Percentiles rank a stretch among this genome's conserved stretches.
Conservation (phyloP, 768 basidiomycete species). For the Russula virescens region DNA sequence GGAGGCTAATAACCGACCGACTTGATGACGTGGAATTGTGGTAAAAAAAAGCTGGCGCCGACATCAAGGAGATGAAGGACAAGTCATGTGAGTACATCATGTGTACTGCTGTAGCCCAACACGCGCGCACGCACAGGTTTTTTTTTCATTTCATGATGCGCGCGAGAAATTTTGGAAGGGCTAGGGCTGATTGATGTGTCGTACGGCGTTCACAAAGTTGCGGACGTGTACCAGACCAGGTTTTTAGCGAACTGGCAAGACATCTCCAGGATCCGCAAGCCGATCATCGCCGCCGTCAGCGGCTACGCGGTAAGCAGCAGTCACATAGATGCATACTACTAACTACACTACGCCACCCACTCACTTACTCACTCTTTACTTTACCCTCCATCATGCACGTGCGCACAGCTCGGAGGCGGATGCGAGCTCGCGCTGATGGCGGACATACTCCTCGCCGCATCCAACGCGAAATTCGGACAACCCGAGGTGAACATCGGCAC, state of each 20-base stretch:
- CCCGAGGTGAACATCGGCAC: conserved; percentile 95
- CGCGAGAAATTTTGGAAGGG: too few relatives aligned
- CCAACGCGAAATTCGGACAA: conserved; percentile 89
- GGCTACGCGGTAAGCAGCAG: conserved; percentile 88
- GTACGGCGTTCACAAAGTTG: conserved; percentile 40
- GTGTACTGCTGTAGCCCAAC: too few relatives aligned
- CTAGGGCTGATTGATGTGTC: too few relatives aligned
- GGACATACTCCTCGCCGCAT: conserved; percentile 90
- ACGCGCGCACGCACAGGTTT: too few relatives aligned
- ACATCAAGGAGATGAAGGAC: conserved; percentile 99
- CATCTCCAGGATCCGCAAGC: conserved; percentile 73
- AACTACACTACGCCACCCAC: too few relatives aligned
- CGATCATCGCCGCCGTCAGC: conserved; percentile 93
- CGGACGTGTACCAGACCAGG: conserved; percentile 81
- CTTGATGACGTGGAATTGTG: background rate
- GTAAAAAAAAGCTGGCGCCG: conserved; percentile 97
- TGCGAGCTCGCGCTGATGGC: conserved; percentile 96
- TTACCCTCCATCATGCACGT: too few relatives aligned
- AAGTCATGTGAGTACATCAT: conserved; percentile 61
- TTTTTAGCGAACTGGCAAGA: conserved; percentile 84
- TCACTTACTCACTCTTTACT: too few relatives aligned
- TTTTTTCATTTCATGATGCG: too few relatives aligned
- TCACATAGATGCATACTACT: too few relatives aligned
- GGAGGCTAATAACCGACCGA: too few relatives aligned
- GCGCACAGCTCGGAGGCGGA: conserved; percentile 81